Conservation (phyloP, 305 asterid genomes). For the Fraxinus latifolia region DNA sequence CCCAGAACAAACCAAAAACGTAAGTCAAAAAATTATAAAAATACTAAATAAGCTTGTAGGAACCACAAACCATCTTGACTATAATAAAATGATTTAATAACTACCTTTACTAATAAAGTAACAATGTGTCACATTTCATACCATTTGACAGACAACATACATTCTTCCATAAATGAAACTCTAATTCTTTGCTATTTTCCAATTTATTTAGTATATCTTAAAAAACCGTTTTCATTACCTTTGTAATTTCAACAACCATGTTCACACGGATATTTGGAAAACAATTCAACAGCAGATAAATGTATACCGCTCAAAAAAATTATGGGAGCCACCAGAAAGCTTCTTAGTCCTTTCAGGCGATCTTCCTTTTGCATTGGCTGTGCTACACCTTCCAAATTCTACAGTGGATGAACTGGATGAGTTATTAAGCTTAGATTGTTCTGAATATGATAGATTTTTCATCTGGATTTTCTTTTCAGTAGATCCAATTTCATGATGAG, state of each 20-base stretch:
- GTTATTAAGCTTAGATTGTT: slow-evolving; percentile 28
- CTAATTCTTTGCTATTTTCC: background rate
- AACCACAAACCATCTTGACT: background rate
- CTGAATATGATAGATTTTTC: slow-evolving; percentile 30
- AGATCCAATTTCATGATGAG: slow-evolving; percentile 30
- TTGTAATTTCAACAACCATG: background rate
- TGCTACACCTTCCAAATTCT: slow-evolving; percentile 30
- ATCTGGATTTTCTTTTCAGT: slow-evolving; percentile 33
- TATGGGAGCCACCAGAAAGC: slow-evolving; percentile 40
- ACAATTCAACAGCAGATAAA: slow-evolving; percentile 19
- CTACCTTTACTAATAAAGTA: background rate
- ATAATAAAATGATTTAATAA: background rate
- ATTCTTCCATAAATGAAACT: background rate
- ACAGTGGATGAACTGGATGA: slow-evolving; percentile 30
- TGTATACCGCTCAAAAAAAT: slow-evolving; percentile 69
- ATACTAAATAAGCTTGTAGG: background rate
- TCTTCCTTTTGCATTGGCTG: slow-evolving; percentile 35
- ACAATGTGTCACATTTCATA: background rate
- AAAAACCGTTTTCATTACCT: background rate
- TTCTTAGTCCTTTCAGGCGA: slow-evolving; percentile 52
- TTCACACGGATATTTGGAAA: slow-evolving; percentile 9
- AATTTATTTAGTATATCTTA: background rate
- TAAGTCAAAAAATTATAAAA: background rate
- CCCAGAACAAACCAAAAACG: background rate
- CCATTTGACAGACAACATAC: background rate